Evolutionary conservation across 768 basidiomycete genomes (phyloP).

Genomic region (Pilatotrama ljubarskyi): DNA sequence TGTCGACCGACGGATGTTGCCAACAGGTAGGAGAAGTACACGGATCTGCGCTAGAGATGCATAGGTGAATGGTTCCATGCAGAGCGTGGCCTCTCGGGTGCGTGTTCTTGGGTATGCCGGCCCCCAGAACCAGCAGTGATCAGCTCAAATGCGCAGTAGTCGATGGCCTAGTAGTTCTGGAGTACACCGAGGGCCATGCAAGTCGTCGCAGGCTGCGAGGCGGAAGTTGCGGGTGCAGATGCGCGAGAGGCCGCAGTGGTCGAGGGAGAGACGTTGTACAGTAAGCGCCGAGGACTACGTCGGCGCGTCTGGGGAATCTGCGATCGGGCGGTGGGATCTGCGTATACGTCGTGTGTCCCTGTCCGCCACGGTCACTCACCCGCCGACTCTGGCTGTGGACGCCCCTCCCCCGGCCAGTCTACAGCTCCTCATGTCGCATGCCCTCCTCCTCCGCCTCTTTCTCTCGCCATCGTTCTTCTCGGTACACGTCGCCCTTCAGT

Average conservation of each 20-base stretch:
- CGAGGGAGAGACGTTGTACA: background rate
- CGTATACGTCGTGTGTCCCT: slow-evolving; percentile 9
- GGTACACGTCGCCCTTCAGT: slow-evolving; percentile 89
- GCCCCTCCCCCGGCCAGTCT: background rate
- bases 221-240: background rate
- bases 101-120: background rate
- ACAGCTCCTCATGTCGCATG: slow-evolving; percentile 57
- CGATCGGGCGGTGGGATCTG: slow-evolving; percentile 10
- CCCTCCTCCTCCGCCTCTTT: slow-evolving; percentile 86
- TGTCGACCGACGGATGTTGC: slow-evolving; percentile 61
- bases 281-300: background rate
- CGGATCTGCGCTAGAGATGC: slow-evolving; percentile 84
- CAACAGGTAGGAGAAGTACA: slow-evolving; percentile 85
- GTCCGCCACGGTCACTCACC: background rate
- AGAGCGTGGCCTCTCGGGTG: slow-evolving; percentile 2
- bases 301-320: slow-evolving; percentile 11
- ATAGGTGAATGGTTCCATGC: slow-evolving; percentile 72
- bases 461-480: slow-evolving; percentile 92
- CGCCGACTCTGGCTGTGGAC: background rate
- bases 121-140: background rate
- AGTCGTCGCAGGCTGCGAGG: background rate
- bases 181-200: background rate
- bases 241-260: background rate
- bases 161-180: too few relatives aligned
- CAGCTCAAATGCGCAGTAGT: too few relatives aligned